Evolutionary conservation across 768 basidiomycete species (phyloP).

Genomic region (Pleurotus citrinopileatus): DNA sequence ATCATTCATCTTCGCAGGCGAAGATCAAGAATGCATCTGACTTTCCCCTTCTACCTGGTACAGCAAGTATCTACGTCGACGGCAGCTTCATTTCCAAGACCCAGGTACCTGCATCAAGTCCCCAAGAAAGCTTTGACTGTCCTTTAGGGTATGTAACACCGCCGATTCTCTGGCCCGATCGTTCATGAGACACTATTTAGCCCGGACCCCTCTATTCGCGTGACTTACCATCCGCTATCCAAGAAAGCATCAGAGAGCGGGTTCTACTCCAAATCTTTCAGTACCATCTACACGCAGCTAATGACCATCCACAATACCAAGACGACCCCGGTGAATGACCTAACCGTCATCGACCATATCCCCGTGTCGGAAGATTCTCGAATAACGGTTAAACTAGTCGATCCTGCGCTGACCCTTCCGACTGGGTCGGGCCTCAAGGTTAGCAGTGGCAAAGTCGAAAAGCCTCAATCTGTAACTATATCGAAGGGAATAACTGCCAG

Average conservation of each 20-base stretch:
- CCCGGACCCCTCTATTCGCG: constrained; percentile 5
- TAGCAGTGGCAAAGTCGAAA: not conserved
- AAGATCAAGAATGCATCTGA: constrained; percentile 26
- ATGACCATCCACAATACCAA: constrained; percentile 18
- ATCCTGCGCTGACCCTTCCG: constrained; percentile 4
- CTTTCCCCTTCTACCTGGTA: constrained; percentile 22
- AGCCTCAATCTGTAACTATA: constrained; percentile 17
- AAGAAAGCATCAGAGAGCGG: constrained; percentile 11
- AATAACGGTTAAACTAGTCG: not conserved
- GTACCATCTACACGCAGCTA: constrained; percentile 11
- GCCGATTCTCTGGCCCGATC: no score
- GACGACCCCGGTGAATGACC: constrained; percentile 7
- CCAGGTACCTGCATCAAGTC: constrained; percentile 21
- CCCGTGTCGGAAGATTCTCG: constrained; percentile 11
- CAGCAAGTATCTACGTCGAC: constrained; percentile 25
- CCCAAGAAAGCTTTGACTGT: constrained; percentile 28
- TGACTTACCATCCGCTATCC: constrained; percentile 15
- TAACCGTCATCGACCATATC: constrained; percentile 15
- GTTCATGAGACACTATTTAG: no score
- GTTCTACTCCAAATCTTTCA: constrained; percentile 5
- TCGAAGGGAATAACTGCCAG: constrained; percentile 23
- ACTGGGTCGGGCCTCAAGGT: not conserved
- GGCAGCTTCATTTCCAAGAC: constrained; percentile 27
- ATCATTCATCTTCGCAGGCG: constrained; percentile 16
- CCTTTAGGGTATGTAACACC: constrained; percentile 22